phyloP scores from a whole-genome alignment of 2,329 filamentous ascomycete species.

The Seiridium cupressi region DNA sequence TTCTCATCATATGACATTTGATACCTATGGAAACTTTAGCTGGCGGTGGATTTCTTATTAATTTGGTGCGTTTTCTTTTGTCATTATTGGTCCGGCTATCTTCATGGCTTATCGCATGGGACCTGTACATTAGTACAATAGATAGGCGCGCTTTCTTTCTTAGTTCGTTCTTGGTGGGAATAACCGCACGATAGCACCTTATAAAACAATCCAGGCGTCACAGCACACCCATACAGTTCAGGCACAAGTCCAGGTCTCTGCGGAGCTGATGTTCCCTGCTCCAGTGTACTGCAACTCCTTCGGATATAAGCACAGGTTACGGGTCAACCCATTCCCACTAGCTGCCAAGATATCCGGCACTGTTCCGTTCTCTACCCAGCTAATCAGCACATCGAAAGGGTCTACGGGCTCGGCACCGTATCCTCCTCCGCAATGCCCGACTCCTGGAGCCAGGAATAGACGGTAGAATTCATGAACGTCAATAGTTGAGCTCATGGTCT shows the following conservation, averaged over 20 bases:
- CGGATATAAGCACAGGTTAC: not conserved
- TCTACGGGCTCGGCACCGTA: not conserved
- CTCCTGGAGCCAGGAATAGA: constrained; percentile 3
- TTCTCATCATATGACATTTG: constrained; percentile 12
- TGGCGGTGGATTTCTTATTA: not conserved
- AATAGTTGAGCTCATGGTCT: constrained; percentile 20
- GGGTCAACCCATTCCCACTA: not conserved
- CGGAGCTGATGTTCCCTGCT: not conserved
- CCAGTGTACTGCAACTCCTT: not conserved
- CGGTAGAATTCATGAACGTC: constrained; percentile 9
- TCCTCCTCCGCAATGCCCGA: not conserved
- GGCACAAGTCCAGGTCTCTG: constrained; percentile 2
- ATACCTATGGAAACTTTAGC: not conserved
- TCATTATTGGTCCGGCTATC: too few species aligned
- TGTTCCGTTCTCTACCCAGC: constrained; percentile 6
- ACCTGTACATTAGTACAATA: too few species aligned
- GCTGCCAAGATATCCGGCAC: constrained; percentile 1
- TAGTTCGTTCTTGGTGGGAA: too few species aligned
- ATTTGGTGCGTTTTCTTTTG: not conserved
- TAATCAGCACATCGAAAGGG: not conserved
- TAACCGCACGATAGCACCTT: too few species aligned
- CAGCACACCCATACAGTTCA: not conserved
- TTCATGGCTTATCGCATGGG: too few species aligned
- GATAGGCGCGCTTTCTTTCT: too few species aligned
- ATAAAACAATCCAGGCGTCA: too few species aligned